phyloP scores from a whole-genome alignment of 208 protist species.

The Crithidia acanthocephali region DNA sequence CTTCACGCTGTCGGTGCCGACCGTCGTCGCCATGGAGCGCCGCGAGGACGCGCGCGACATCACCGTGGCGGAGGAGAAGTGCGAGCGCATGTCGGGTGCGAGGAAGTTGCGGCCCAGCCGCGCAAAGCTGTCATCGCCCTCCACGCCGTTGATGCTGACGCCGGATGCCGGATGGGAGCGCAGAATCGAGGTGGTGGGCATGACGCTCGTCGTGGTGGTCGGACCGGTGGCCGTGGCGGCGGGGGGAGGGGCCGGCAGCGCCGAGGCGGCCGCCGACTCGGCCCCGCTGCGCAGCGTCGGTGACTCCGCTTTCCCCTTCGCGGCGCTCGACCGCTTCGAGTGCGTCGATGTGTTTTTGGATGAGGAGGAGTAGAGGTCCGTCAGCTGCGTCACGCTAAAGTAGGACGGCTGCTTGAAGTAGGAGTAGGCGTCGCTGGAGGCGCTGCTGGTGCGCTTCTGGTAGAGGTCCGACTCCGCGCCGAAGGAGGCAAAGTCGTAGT shows the following conservation, averaged over 20 bases:
- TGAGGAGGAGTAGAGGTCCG: conserved; percentile 2
- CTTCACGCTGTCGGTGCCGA: neutral
- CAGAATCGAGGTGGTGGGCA: neutral
- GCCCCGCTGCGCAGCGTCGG: neutral
- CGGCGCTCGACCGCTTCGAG: neutral
- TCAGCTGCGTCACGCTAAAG: conserved; percentile 18
- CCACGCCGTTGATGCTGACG: neutral
- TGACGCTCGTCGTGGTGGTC: neutral
- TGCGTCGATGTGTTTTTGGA: neutral
- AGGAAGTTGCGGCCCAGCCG: conserved; percentile 10
- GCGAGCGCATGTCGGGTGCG: neutral
- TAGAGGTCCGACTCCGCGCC: neutral
- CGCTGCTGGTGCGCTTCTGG: neutral
- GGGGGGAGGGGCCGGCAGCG: neutral
- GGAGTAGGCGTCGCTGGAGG: conserved; percentile 14
- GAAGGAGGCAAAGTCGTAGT: conserved; percentile 10
- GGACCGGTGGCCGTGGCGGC: neutral
- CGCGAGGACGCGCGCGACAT: neutral
- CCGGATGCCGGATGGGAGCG: conserved; percentile 7
- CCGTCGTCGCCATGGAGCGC: neutral
- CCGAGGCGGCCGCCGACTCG: neutral
- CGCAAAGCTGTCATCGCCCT: neutral
- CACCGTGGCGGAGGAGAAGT: neutral
- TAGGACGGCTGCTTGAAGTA: conserved; percentile 5
- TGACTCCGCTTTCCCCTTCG: neutral